Base-by-base conservation (phyloP, 371 early-diverging fungal species). In the Basidiobolus meristosporus region DNA sequence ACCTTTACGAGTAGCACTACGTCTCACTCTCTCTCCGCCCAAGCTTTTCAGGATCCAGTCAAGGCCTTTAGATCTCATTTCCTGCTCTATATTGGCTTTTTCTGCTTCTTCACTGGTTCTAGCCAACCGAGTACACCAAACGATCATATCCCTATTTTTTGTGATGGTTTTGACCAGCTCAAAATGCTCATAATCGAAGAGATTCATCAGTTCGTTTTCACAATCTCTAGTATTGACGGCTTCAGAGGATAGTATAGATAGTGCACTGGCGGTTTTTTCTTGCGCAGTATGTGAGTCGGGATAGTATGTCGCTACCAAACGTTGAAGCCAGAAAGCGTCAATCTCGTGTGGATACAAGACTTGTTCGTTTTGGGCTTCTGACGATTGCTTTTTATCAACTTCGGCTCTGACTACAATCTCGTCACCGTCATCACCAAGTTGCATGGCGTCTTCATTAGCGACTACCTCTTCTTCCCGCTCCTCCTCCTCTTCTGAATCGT, bases 281-380 rank as follows among this genome's bases (percentile, higher is more conserved):
- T 88, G 88, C 4, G 90, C 84, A 2, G 66, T 65, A 40, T 76
- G 77, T 1, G 89, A 78, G 56, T 93, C 97, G 23, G 74, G 47
- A 54, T 84, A 90, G 42, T 76, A 70, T 16, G 68, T 54, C 19
- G 80, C 64, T 18, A 97, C 66, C 38, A 73, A 68, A 29, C 93
- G 80, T 53, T 93, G 95, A n/a, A 92, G 66, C 92, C 92, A 97
- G 57, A 90, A 91, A 3, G 93, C 90, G 56, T 95, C 95, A 45
- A 97, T 69, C 41, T 86, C 84, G 54, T 89, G 86, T 6, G 86
- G 26, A 9, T 26, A 26, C 9, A 26, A 30, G 3, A 36, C 31
- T 11, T 31, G 39, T 19, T 37, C 43, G 21, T 31, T 32, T 23
- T 31, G 31, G 9, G 44, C 28, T 4, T 47, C 51, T 39, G 46